A percentile compares a stretch with the other conserved stretches of the same genome.
These are phyloP conservation scores for Erodium trifolium DNA, from an alignment of 441 rosid genomes.

Conservation along the genomic window DNA sequence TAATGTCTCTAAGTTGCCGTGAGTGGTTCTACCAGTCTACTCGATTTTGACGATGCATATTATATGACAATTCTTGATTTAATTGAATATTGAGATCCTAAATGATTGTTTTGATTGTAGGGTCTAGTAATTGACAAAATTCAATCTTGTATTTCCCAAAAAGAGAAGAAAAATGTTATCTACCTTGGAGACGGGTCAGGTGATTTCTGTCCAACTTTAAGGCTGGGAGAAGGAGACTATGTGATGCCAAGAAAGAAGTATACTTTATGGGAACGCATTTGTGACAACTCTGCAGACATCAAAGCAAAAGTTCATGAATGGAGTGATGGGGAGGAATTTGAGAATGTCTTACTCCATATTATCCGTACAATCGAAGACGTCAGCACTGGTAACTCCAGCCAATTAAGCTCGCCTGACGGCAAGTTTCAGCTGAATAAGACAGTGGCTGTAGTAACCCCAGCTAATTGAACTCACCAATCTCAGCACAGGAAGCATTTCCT, in stretches of 20 bases:
- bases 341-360: slow-evolving; percentile 36
- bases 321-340: slow-evolving; percentile 55
- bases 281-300: slow-evolving; percentile 32
- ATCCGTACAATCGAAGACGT: slow-evolving; percentile 26
- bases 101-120: slow-evolving; percentile 26
- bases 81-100: neutral
- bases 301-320: slow-evolving; percentile 71
- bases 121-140: slow-evolving; percentile 54
- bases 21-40: neutral
- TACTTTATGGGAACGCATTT: slow-evolving; percentile 49
- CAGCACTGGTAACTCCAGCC: slow-evolving; percentile 6
- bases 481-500: neutral
- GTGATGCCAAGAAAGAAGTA: slow-evolving; percentile 70
- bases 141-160: slow-evolving; percentile 24
- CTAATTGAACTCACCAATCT: slow-evolving; percentile 8
- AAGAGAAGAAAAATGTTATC: slow-evolving; percentile 32
- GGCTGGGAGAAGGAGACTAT: slow-evolving; percentile 44
- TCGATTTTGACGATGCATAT: neutral
- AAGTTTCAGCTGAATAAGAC: neutral
- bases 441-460: neutral
- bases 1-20: neutral
- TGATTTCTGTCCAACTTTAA: slow-evolving; percentile 66
- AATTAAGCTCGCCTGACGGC: too few relatives aligned
- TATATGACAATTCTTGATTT: neutral
- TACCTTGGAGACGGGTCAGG: slow-evolving; percentile 86